Evolutionary conservation across 768 basidiomycete species (phyloP).

Genomic region (Epithele typhae): DNA sequence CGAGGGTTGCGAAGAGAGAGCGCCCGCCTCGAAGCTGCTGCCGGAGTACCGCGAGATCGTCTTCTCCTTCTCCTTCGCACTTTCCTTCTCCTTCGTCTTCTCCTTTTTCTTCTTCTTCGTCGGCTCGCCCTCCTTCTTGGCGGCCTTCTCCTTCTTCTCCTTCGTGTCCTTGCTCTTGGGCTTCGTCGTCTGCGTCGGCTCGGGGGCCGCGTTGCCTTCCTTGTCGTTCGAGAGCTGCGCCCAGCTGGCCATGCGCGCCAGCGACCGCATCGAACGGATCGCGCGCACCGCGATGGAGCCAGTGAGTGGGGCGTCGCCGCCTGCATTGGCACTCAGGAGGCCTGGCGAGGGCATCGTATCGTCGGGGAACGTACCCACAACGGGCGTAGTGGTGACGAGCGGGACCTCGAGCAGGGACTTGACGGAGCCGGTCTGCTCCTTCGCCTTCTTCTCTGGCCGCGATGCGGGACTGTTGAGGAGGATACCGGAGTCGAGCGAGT

Average conservation of each 20-base stretch:
- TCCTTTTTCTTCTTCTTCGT: slow-evolving; percentile 35
- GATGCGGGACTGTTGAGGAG: slow-evolving; percentile 29
- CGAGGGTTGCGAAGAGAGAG: slow-evolving; percentile 33
- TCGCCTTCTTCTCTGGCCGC: slow-evolving; percentile 8
- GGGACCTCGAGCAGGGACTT: slow-evolving; percentile 16
- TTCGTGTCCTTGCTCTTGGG: slow-evolving; percentile 33
- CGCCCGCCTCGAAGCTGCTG: slow-evolving; percentile 68
- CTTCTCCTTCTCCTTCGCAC: slow-evolving; percentile 24
- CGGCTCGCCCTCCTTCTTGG: slow-evolving; percentile 24
- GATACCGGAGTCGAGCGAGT: slow-evolving; percentile 52
- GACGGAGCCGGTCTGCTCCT: neutral
- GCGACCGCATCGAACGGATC: slow-evolving; percentile 67
- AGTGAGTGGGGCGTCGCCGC: slow-evolving; percentile 12
- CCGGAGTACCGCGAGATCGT: slow-evolving; percentile 41
- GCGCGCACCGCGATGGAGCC: slow-evolving; percentile 75
- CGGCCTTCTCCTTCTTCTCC: slow-evolving; percentile 28
- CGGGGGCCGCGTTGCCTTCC: slow-evolving; percentile 22
- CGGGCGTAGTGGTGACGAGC: slow-evolving; percentile 1
- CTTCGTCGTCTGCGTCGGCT: slow-evolving; percentile 22
- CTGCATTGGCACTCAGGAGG: slow-evolving; percentile 9
- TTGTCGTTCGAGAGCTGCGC: slow-evolving; percentile 48
- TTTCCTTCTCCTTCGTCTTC: slow-evolving; percentile 29
- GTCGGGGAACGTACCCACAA: slow-evolving; percentile 1
- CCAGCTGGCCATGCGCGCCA: slow-evolving; percentile 74
- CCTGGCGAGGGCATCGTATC: too few relatives aligned